phyloP scores from a whole-genome alignment of 208 protist species.

The Leptomonas pyrrhocoris region DNA sequence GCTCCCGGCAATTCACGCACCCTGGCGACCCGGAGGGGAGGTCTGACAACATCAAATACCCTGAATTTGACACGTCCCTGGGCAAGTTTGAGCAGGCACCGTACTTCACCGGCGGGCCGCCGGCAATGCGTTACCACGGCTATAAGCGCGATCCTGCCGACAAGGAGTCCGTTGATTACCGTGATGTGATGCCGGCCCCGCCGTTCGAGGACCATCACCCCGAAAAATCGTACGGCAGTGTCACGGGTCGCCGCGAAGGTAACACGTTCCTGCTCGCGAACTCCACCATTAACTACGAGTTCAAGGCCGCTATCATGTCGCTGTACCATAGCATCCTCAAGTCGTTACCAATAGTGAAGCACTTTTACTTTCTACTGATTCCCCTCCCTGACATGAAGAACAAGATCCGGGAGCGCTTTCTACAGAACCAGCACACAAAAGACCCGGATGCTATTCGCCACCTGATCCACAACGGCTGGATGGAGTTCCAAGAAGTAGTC shows the following conservation, averaged over 20 bases:
- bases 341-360: slow-evolving; percentile 83
- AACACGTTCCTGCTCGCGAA: slow-evolving; percentile 68
- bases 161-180: slow-evolving; percentile 61
- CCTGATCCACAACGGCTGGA: slow-evolving; percentile 88
- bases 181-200: slow-evolving; percentile 57
- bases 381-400: slow-evolving; percentile 85
- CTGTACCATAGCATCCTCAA: slow-evolving; percentile 87
- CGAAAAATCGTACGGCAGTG: slow-evolving; percentile 67
- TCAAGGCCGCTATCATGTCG: slow-evolving; percentile 70
- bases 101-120: slow-evolving; percentile 76
- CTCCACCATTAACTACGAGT: slow-evolving; percentile 73
- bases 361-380: slow-evolving; percentile 85
- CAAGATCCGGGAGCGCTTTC: slow-evolving; percentile 81
- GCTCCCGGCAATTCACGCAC: slow-evolving; percentile 33
- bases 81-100: slow-evolving; percentile 88
- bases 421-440: slow-evolving; percentile 87
- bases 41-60: slow-evolving; percentile 79
- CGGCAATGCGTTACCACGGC: slow-evolving; percentile 81
- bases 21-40: slow-evolving; percentile 52
- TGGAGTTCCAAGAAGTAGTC: slow-evolving; percentile 87
- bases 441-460: slow-evolving; percentile 89
- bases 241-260: slow-evolving; percentile 83
- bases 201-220: slow-evolving; percentile 86
- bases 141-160: slow-evolving; percentile 67
- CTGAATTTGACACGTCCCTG: slow-evolving; percentile 77